Base-by-base conservation (phyloP, 495 filamentous ascomycete genomes). In the Podospora pseudopauciseta region DNA sequence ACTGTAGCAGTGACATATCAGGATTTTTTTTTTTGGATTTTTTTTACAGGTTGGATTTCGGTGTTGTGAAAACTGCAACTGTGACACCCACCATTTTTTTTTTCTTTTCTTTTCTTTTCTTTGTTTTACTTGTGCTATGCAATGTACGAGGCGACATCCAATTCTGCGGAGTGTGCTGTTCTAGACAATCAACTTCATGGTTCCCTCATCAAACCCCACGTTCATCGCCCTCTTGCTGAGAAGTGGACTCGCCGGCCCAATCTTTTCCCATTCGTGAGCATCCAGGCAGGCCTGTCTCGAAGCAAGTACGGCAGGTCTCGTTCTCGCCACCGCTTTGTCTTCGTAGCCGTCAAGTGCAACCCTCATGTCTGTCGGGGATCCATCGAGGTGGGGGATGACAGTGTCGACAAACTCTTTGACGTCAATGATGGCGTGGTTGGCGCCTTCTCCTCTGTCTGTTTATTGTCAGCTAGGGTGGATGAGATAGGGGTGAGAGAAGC, bases 261-360 rank as follows among this genome's bases (percentile, higher is more conserved):
- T 73, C 4, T 66, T 78, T 62, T 76, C 69, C 71, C 84, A 89
- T 39, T 85, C 79, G 75, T 90, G 88, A 0, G 88, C 88, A 74
- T 90, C 88, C 1, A 89, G 60, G 71, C 88, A 89, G 1, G 87
- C 88, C 70, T 84, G 83, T 4, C 88, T 78, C 39, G 85, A 87
- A 5, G 83, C 80, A 32, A 86, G 71, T 19, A 89, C 85, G 2
- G 83, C 86, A 0, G 82, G 80, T 5, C 76, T 78, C 0, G 82
- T 77, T 5, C 88, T 79, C 5, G 74, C 61, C n/a, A 85, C 79
- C 65, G 89, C 81, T 34, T 79, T 81, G 11, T 77, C 71, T 61
- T 89, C 86, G 62, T 86, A 90, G 0, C 61, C 68, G 7, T 79
- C 70, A 0, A 90, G 71, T 0, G 80, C 81, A 0, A 65, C 65